Evolutionary conservation across 2,329 filamentous ascomycete genomes (phyloP), one percentile per base, ranked within the genome.

Genomic region (Juglanconis juglandina): DNA sequence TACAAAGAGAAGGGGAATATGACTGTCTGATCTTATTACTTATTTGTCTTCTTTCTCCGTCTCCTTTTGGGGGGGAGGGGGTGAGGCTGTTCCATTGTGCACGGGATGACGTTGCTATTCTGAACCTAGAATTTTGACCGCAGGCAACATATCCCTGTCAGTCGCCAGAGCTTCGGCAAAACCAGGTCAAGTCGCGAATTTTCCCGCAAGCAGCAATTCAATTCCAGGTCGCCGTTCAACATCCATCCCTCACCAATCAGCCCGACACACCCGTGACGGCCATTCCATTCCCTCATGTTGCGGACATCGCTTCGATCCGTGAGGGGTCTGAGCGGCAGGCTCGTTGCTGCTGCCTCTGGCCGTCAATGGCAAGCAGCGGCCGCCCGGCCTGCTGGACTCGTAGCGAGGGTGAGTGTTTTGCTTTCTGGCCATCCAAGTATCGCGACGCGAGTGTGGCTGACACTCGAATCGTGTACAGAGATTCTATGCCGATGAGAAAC

Each of bases 231-330:
- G 58, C 34, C 53, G 53, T 44, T 35, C 14, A 58, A 56, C 54
- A 34, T 37, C 56, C 46, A 32, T 37, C 53, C 54, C 46, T 49
- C 60, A 60, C 24, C 17, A 56, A 51, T 42, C 53, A 53, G 52
- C 44, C 50, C 56, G 46, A 57, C 54, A 30, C 35, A 44, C 30
- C 66, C 67, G 73, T 48, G 46, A 69, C 72, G 73, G 76, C 74
- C 74, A 76, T 75, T 73, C 72, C 74, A 80, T 78, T 79, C 77
- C 77, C 79, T 80, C 79, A 88, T 88, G 86, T 82, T 88, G 83
- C 86, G 85, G 79, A 84, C 83, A 75, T 87, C 85, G 76, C 77
- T 88, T 79, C 84, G 81, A 79, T 86, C 85, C 74, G 82, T 82
- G 72, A 84, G 80, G 80, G 78, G 80, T 70, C 76, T 86, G 73